phyloP scores from a whole-genome alignment of 2,329 filamentous ascomycete species.

The Colletotrichum theobromicola region DNA sequence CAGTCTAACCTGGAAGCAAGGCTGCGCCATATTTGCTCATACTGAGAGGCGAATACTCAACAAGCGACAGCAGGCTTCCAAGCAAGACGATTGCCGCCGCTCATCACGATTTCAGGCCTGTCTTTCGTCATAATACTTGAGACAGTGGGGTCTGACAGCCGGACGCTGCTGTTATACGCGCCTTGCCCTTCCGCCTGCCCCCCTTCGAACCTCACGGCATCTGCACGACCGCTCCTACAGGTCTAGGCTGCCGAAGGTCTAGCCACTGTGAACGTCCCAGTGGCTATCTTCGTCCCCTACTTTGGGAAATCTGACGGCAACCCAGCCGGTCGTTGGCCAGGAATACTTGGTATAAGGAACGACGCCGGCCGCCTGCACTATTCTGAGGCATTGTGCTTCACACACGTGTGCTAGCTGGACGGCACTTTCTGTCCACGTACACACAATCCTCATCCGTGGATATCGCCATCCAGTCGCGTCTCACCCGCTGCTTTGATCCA shows the following conservation, averaged over 20 bases:
- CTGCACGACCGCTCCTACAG: not conserved
- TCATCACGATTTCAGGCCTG: not conserved
- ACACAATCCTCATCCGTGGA: not conserved
- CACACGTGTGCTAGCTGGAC: not conserved
- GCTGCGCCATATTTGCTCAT: not conserved
- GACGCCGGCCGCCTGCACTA: not conserved
- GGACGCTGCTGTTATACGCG: not conserved
- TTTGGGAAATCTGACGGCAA: not conserved
- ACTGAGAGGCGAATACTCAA: not conserved
- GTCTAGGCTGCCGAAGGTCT: not conserved
- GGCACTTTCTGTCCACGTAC: not conserved
- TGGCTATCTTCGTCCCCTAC: conserved; percentile 1
- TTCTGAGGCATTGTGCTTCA: not conserved
- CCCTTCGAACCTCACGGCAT: not conserved
- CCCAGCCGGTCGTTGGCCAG: not conserved
- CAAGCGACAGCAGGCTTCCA: not conserved
- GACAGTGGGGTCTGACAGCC: not conserved
- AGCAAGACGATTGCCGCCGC: not conserved
- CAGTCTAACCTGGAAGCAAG: not conserved
- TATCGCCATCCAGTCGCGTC: not conserved
- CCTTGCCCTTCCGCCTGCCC: not conserved
- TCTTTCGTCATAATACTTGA: not conserved
- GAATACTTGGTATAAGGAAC: not conserved
- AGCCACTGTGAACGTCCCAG: not conserved
- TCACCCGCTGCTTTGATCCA: not conserved